phyloP scores from a whole-genome alignment of 192 early-diverging fungal genomes.

The Coemansia sp. region DNA sequence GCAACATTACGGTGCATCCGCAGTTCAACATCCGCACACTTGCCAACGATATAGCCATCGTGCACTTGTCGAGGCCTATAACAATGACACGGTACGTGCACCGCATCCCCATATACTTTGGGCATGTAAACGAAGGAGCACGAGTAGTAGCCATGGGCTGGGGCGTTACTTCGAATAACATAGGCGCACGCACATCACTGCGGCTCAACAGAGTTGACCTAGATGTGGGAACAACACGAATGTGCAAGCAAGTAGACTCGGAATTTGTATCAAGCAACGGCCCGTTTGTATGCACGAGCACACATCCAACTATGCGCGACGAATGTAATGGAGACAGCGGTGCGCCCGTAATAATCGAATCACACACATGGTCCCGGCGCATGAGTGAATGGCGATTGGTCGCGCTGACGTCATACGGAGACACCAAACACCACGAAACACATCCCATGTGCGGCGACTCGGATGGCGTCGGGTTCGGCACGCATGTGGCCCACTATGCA shows the following conservation, averaged over 20 bases:
- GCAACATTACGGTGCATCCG: slow-evolving; percentile 13
- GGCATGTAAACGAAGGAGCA: slow-evolving; percentile 12
- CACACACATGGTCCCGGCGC: not conserved
- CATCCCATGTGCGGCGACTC: slow-evolving; percentile 48
- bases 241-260: slow-evolving; percentile 25
- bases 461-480: slow-evolving; percentile 49
- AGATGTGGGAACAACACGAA: slow-evolving; percentile 2
- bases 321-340: slow-evolving; percentile 54
- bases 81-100: slow-evolving; percentile 2
- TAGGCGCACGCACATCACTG: slow-evolving; percentile 16
- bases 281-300: slow-evolving; percentile 39
- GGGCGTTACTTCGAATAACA: slow-evolving; percentile 38
- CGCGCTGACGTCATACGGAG: slow-evolving; percentile 53
- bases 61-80: slow-evolving; percentile 18
- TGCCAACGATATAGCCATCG: slow-evolving; percentile 50
- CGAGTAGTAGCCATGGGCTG: slow-evolving; percentile 45
- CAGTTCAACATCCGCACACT: slow-evolving; percentile 29
- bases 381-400: slow-evolving; percentile 22
- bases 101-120: slow-evolving; percentile 39
- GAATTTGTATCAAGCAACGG: slow-evolving; percentile 33
- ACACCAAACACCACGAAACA: slow-evolving; percentile 27
- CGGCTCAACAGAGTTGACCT: slow-evolving; percentile 38
- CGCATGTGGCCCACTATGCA: slow-evolving; percentile 47
- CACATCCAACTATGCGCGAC: slow-evolving; percentile 26
- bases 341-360: slow-evolving; percentile 25